A percentile compares a stretch with the other conserved stretches of the same genome.
Evolutionary conservation across 257 asterid species (phyloP).

Genomic region (Osmanthus fragrans): DNA sequence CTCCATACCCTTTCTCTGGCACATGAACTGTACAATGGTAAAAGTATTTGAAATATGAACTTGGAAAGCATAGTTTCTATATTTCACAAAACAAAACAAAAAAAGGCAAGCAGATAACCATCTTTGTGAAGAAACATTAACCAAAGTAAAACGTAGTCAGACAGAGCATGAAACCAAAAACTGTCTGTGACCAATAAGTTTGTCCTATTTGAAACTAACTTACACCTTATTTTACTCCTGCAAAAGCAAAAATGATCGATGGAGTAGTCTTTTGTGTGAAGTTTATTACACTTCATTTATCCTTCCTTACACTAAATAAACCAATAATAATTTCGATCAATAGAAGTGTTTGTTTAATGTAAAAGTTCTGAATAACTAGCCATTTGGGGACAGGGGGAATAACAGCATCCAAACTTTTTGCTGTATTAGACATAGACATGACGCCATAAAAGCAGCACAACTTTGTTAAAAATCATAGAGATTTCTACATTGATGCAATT

Average conservation of each 20-base stretch:
- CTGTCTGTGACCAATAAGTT: neutral
- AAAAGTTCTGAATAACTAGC: neutral
- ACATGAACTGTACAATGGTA: neutral
- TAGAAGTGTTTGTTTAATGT: neutral
- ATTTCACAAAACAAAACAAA: neutral
- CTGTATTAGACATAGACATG: neutral
- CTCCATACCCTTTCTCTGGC: neutral
- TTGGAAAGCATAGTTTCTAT: neutral
- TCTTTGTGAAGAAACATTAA: neutral
- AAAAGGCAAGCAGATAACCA: neutral
- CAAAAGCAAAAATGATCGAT: neutral
- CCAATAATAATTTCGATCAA: neutral
- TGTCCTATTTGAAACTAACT: neutral
- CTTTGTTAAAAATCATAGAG: neutral
- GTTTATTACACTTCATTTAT: neutral
- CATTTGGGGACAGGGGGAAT: neutral
- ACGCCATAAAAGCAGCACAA: neutral
- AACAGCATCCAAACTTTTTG: neutral
- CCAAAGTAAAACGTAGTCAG: neutral
- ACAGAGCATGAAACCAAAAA: neutral
- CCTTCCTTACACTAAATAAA: neutral
- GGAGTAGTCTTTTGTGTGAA: neutral
- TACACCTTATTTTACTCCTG: neutral
- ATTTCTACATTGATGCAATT: constrained; percentile 9
- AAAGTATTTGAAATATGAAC: neutral